phyloP scores from a whole-genome alignment of 352 stramenopile genomes.

The Pythium periplocum region DNA sequence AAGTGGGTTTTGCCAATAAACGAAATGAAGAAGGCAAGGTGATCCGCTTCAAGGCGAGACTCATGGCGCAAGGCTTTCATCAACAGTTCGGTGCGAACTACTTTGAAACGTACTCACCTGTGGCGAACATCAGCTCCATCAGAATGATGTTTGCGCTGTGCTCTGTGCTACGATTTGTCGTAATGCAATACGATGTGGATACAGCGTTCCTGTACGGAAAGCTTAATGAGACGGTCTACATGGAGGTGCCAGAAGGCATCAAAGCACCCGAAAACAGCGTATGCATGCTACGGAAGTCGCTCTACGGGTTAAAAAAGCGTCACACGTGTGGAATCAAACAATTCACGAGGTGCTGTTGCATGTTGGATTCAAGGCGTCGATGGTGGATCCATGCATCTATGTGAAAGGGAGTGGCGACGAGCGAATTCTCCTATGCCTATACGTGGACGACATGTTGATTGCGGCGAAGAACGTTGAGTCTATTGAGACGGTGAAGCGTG shows the following conservation, averaged over 20 bases:
- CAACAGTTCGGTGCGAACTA: conserved; percentile 28
- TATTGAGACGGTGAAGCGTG: not conserved
- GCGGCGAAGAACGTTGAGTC: not conserved
- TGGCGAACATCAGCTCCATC: conserved; percentile 35
- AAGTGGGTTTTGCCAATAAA: conserved; percentile 36
- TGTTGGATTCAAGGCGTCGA: conserved; percentile 1
- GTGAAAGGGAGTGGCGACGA: not conserved
- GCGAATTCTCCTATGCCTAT: conserved; percentile 3
- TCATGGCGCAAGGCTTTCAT: conserved; percentile 27
- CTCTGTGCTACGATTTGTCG: conserved; percentile 9
- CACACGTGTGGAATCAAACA: conserved; percentile 1
- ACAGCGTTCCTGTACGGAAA: conserved; percentile 30
- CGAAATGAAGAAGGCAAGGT: conserved; percentile 23
- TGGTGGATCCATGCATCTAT: conserved; percentile 3
- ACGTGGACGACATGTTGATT: conserved; percentile 10
- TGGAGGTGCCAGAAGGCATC: conserved; percentile 8
- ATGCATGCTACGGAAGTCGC: conserved; percentile 2
- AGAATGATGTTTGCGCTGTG: conserved; percentile 15
- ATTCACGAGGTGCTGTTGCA: conserved; percentile 1
- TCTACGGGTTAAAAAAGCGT: conserved; percentile 19
- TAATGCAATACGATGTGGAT: conserved; percentile 28
- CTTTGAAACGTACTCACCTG: conserved; percentile 26
- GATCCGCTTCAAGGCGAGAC: conserved; percentile 24
- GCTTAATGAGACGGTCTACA: conserved; percentile 18
- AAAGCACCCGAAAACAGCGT: not conserved